Base-by-base conservation (phyloP, 768 basidiomycete species). In the Tricholoma sp. region DNA sequence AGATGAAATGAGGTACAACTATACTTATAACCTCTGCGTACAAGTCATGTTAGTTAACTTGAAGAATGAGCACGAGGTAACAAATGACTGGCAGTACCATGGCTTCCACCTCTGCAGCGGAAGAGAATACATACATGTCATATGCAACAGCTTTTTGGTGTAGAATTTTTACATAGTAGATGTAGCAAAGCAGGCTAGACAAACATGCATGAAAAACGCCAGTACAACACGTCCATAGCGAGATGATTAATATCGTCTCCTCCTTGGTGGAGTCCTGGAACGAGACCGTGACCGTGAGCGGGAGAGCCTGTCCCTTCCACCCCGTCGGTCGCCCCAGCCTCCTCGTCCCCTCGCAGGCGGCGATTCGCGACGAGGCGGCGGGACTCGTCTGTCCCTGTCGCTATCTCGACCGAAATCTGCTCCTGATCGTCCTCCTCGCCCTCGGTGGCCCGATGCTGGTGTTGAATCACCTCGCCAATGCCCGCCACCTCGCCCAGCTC, bases 401-500 rank as follows among this genome's bases (percentile, higher is more conserved):
- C 74, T 74, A 18, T 75, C 70, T 59, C 67, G 64, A 42, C 63
- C 68, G 53, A 65, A 63, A 36, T 74, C 75, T 36, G 70, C 65
- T 11, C 71, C 67, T 8, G 36, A 1, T 32, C 52, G 52, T 37
- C 72, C 68, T 36, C 70, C 71, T 15, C 72, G 68, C 5, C 77
- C 76, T 2, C 80, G 72, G 29, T 72, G 70, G 28, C 74, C 74
- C 33, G 71, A 68, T 6, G 76, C 74, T 1, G 74, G 74, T 61
- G 83, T 79, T 1, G 88, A 87, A 13, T 78, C 84, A 0, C 88
- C 89, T 42, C 89, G 77, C 86, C 88, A 90, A 68, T 89, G 87
- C 0, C 88, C 87, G 39, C 84, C 82, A 45, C 84, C 82, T 9
- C 81, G 72, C 41, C 77, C 75, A n/a, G 65, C 63, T 17, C 71